A percentile compares a stretch with the other conserved stretches of the same genome.
These are phyloP conservation scores for Aegilops longissima DNA, from an alignment of 176 grass and related monocot species.

Conservation along the genomic window DNA sequence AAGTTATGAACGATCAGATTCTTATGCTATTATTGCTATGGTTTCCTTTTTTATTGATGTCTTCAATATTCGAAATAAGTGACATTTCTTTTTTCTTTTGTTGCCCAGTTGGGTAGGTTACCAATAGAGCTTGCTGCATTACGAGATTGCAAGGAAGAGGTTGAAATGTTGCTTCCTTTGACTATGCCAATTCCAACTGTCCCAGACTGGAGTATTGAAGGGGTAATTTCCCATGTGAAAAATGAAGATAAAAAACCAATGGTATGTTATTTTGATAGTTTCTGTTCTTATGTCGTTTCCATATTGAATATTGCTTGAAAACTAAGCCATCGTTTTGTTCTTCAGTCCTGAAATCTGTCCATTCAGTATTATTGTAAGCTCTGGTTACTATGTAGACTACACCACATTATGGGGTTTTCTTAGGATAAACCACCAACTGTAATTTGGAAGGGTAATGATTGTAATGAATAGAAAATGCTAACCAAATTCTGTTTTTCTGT, in stretches of 20 bases:
- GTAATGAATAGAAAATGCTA: background rate
- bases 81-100: background rate
- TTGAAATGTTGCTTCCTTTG: constrained; percentile 46
- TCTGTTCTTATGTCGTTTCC: background rate
- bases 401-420: background rate
- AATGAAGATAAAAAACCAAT: constrained; percentile 25
- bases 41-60: background rate
- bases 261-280: constrained; percentile 18
- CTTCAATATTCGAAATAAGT: background rate
- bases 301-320: background rate
- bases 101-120: constrained; percentile 26
- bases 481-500: background rate
- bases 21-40: background rate
- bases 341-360: background rate
- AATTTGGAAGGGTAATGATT: constrained; percentile 1
- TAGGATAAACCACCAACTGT: background rate
- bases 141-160: constrained; percentile 29
- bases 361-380: background rate
- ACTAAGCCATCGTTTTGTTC: background rate
- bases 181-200: constrained; percentile 39
- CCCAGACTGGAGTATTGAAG: constrained; percentile 39
- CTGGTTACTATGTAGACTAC: background rate
- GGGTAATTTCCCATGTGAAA: constrained; percentile 43
- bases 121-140: constrained; percentile 38
- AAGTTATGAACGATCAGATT: background rate